Conservation (phyloP, 2,329 filamentous ascomycete genomes). For the Chaetomiaceae sp. region DNA sequence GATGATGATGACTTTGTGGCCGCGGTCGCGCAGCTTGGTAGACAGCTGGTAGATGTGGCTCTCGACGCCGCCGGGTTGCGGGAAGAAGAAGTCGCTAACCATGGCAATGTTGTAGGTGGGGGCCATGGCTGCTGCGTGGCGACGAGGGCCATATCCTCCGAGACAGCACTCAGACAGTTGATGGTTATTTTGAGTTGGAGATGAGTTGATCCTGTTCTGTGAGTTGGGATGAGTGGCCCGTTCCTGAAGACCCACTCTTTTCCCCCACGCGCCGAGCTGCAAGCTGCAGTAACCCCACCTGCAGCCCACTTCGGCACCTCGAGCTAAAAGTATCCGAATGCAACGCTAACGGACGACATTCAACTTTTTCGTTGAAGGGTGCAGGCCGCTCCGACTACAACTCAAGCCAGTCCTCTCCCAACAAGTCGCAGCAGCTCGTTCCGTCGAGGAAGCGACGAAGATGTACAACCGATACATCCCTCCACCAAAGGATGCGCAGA, state of each 20-base stretch:
- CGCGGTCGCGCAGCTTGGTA: slow-evolving; percentile 91
- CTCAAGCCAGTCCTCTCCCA: no score
- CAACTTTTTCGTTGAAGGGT: no score
- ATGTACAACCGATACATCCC: slow-evolving; percentile 25
- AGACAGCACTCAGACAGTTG: neutral
- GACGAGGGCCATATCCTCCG: slow-evolving; percentile 10
- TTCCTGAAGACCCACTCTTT: no score
- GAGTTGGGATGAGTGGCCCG: no score
- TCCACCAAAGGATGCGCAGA: slow-evolving; percentile 13
- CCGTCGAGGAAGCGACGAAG: neutral
- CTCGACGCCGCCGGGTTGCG: slow-evolving; percentile 91
- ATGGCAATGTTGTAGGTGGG: slow-evolving; percentile 69
- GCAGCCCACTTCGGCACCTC: no score
- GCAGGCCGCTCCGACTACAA: no score
- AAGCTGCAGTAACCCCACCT: no score
- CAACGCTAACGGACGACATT: no score
- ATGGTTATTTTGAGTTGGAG: neutral
- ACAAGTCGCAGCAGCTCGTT: no score
- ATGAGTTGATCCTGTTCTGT: neutral
- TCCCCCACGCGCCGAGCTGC: no score
- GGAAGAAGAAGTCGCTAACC: slow-evolving; percentile 99
- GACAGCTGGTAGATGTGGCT: slow-evolving; percentile 98
- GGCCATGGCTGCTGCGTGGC: slow-evolving; percentile 31
- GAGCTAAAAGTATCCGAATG: no score
- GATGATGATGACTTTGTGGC: slow-evolving; percentile 96